Conservation (phyloP, 345 rosid genomes). For the Zanthoxylum bungeanum region DNA sequence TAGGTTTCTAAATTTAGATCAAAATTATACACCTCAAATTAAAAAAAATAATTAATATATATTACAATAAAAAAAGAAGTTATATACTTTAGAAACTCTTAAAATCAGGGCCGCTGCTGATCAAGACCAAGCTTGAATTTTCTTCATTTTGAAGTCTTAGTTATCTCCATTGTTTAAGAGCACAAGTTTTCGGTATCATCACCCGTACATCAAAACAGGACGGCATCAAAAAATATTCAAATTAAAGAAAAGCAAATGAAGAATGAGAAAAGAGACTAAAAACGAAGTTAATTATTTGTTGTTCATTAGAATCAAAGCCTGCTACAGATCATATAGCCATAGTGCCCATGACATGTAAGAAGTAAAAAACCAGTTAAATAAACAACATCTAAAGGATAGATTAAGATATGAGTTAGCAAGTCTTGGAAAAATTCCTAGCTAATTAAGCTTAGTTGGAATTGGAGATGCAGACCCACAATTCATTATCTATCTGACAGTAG, state of each 20-base stretch:
- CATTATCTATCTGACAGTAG: slow-evolving; percentile 30
- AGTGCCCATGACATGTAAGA: background rate
- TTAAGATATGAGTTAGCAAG: background rate
- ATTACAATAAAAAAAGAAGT: no score
- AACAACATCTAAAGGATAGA: background rate
- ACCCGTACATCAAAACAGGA: background rate
- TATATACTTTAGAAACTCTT: no score
- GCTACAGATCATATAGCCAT: background rate
- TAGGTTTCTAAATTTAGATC: no score
- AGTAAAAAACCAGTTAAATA: background rate
- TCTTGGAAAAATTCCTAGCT: background rate
- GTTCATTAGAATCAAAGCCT: background rate
- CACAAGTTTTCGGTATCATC: background rate
- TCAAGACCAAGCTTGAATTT: background rate
- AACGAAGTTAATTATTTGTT: background rate
- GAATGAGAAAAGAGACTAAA: background rate
- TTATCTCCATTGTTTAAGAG: background rate
- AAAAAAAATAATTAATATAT: no score
- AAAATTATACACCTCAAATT: no score
- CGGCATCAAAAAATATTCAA: background rate
- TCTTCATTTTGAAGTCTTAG: background rate
- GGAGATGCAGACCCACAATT: background rate
- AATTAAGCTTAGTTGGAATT: background rate
- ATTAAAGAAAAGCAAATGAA: background rate
- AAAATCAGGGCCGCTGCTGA: no score